Evolutionary conservation across 75 land plant species (phyloP).

Genomic region (Sequoiadendron giganteum): DNA sequence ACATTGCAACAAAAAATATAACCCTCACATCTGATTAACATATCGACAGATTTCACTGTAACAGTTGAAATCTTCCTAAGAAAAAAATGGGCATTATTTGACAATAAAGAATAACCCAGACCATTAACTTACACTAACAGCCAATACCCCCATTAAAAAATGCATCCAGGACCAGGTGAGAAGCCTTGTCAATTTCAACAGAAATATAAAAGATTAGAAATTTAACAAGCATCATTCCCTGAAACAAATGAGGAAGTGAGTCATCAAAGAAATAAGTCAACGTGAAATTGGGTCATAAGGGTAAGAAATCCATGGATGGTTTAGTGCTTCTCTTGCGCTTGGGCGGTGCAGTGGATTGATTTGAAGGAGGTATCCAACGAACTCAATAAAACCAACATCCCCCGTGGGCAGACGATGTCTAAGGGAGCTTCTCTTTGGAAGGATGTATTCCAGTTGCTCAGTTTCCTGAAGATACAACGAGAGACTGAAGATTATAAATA

Average conservation of each 20-base stretch:
- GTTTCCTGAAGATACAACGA: conserved; percentile 54
- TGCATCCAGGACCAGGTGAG: background rate
- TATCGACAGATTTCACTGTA: background rate
- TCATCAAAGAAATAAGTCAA: background rate
- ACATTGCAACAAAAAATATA: too few relatives aligned
- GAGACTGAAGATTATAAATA: background rate
- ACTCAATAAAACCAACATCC: conserved; percentile 53
- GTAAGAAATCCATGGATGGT: conserved; percentile 74
- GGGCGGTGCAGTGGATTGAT: conserved; percentile 73
- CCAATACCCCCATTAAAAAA: background rate
- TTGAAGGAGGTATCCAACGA: conserved; percentile 52
- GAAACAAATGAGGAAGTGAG: background rate
- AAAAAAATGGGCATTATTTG: background rate
- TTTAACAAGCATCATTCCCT: background rate
- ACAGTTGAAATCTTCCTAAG: background rate
- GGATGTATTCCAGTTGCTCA: conserved; percentile 54
- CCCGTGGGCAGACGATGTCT: conserved; percentile 41
- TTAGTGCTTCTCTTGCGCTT: conserved; percentile 59
- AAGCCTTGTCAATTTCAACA: background rate
- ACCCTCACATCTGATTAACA: too few relatives aligned
- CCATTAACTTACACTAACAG: background rate
- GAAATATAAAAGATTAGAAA: background rate
- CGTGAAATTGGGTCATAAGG: conserved; percentile 26
- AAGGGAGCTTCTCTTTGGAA: conserved; percentile 60
- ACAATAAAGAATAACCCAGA: background rate